These are phyloP conservation scores for Rhododendron kiyosumense DNA, from an alignment of 148 eudicot species.

Conservation along the genomic window DNA sequence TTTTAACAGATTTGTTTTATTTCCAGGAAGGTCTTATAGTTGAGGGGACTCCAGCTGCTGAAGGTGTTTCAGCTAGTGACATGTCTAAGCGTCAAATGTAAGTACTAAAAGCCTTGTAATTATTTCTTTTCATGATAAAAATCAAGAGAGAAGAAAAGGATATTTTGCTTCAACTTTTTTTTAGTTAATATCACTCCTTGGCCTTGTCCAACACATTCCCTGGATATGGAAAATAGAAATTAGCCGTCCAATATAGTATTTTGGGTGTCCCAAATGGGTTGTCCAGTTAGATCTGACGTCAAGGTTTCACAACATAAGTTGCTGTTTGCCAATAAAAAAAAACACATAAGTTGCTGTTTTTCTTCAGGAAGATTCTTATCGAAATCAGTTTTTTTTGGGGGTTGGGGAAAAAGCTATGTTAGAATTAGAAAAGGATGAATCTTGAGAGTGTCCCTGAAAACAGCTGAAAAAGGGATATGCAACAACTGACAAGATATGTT, in stretches of 20 bases:
- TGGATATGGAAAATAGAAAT: not conserved
- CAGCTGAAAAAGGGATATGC: not conserved
- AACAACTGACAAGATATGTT: not conserved
- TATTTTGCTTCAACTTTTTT: not conserved
- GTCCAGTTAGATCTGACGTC: not conserved
- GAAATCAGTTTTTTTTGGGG: not conserved
- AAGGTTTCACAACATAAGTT: not conserved
- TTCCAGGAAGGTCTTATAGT: slow-evolving; percentile 83
- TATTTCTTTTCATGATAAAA: not conserved
- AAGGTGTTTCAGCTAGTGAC: slow-evolving; percentile 86
- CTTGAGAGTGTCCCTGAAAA: not conserved
- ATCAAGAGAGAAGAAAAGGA: slow-evolving; percentile 4
- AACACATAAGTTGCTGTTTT: not conserved
- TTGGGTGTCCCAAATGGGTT: not conserved
- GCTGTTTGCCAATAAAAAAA: too few relatives aligned
- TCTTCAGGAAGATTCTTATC: not conserved
- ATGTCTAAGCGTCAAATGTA: slow-evolving; percentile 79
- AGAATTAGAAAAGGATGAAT: not conserved
- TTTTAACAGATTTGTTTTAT: not conserved
- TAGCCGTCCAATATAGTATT: not conserved
- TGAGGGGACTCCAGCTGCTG: slow-evolving; percentile 93
- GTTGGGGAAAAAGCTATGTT: not conserved
- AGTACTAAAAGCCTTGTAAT: slow-evolving; percentile 20
- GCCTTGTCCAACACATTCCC: too few relatives aligned
- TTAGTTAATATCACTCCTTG: not conserved